These are phyloP conservation scores for Tanacetum coccineum DNA, from an alignment of 129 eudicot genomes.

Conservation along the genomic window DNA sequence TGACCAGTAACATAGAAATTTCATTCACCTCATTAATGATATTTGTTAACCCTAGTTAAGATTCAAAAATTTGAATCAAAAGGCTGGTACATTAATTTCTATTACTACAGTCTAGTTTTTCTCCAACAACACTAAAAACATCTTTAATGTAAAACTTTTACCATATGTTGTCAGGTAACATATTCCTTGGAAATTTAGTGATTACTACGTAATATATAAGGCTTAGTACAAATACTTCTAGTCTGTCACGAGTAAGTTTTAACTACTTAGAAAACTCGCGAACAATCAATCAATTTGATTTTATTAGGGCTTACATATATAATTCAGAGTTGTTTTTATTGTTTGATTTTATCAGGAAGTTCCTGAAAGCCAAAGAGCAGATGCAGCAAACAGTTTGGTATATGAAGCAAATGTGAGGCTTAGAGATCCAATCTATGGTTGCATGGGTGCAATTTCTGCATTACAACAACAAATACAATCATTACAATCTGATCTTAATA, in stretches of 20 bases:
- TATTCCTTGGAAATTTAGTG: no score
- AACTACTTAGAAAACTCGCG: neutral
- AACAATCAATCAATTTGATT: neutral
- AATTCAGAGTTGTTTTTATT: neutral
- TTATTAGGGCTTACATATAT: neutral
- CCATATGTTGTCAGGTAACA: no score
- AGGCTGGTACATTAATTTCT: no score
- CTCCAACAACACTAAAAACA: no score
- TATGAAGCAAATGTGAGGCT: slow-evolving; percentile 73
- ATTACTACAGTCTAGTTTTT: no score
- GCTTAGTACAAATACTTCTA: no score
- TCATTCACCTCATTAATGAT: no score
- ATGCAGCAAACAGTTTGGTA: slow-evolving; percentile 68
- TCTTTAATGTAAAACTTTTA: no score
- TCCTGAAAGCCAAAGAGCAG: slow-evolving; percentile 64
- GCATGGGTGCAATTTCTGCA: slow-evolving; percentile 81
- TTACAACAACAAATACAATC: slow-evolving; percentile 62
- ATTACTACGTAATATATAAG: no score
- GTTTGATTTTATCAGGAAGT: slow-evolving; percentile 43
- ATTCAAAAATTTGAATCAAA: no score
- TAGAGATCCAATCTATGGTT: slow-evolving; percentile 66
- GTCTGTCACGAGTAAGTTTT: neutral
- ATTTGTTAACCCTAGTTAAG: no score
- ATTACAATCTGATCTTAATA: slow-evolving; percentile 52
- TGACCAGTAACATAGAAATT: no score